Evolutionary conservation across 352 stramenopile species (phyloP).

Genomic region (Stramenopiles sp.): DNA sequence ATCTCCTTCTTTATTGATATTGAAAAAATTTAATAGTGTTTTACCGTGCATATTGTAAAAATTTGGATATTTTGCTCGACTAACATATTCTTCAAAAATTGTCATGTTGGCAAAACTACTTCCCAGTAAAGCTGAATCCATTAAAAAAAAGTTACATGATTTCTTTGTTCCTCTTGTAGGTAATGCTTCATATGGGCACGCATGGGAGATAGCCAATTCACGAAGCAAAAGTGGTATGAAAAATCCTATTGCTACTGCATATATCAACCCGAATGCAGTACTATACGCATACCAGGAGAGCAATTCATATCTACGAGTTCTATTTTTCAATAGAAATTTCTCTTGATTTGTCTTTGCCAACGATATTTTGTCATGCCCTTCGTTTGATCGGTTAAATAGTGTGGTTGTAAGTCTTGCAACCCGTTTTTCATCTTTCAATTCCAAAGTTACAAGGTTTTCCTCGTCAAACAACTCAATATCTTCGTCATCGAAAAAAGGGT

Average conservation of each 20-base stretch:
- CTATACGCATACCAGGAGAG: not conserved
- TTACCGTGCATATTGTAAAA: not conserved
- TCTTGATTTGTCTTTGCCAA: not conserved
- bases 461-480: not conserved
- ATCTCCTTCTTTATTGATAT: not conserved
- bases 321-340: not conserved
- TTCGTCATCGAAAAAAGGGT: not conserved
- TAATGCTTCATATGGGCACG: not conserved
- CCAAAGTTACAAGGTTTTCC: not conserved
- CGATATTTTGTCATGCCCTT: not conserved
- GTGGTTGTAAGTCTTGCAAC: not conserved
- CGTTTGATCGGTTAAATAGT: not conserved
- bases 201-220: not conserved
- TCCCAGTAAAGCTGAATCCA: not conserved
- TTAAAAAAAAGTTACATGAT: not conserved
- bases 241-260: conserved; percentile 1
- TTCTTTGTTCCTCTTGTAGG: not conserved
- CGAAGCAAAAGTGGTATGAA: not conserved
- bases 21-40: not conserved
- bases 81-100: not conserved
- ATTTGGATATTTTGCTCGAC: not conserved
- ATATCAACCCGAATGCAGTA: not conserved
- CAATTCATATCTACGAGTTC: not conserved
- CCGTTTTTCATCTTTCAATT: not conserved
- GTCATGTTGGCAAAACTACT: not conserved